phyloP scores from a whole-genome alignment of 2,329 filamentous ascomycete species.

The Aspergillus persii region DNA sequence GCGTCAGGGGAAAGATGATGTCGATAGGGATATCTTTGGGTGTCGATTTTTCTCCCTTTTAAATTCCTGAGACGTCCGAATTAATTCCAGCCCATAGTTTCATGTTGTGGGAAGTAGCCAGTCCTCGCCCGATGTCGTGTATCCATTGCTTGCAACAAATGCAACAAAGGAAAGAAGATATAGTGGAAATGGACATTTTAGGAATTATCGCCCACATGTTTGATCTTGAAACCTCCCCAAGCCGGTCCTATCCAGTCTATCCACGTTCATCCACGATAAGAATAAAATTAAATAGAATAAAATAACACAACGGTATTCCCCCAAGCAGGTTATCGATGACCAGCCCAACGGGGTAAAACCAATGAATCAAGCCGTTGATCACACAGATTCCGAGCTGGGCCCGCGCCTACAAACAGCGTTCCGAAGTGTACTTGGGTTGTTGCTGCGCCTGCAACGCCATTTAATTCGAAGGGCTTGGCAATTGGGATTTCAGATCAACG shows the following conservation, averaged over 20 bases:
- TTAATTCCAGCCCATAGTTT: not conserved
- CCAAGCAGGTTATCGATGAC: not conserved
- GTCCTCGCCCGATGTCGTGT: not conserved
- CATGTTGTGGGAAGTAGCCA: not conserved
- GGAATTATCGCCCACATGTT: not conserved
- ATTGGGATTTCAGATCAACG: constrained; percentile 18
- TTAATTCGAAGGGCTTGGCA: constrained; percentile 15
- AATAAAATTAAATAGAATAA: not conserved
- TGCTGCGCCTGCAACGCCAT: constrained; percentile 12
- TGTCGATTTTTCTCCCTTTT: not conserved
- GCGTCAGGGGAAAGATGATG: not conserved
- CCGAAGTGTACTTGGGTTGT: not conserved
- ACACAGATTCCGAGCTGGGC: not conserved
- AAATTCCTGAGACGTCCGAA: too few relatives aligned
- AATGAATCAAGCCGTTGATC: not conserved
- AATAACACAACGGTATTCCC: too few relatives aligned
- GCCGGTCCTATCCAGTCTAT: not conserved
- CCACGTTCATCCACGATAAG: not conserved
- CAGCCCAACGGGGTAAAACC: not conserved
- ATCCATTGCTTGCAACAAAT: not conserved
- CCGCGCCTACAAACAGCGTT: not conserved
- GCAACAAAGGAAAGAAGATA: not conserved
- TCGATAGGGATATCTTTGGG: not conserved
- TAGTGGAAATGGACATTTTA: too few relatives aligned
- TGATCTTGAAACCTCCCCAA: not conserved